Base-by-base conservation (phyloP, 129 eudicot genomes). In the Flaveria ramosissima region DNA sequence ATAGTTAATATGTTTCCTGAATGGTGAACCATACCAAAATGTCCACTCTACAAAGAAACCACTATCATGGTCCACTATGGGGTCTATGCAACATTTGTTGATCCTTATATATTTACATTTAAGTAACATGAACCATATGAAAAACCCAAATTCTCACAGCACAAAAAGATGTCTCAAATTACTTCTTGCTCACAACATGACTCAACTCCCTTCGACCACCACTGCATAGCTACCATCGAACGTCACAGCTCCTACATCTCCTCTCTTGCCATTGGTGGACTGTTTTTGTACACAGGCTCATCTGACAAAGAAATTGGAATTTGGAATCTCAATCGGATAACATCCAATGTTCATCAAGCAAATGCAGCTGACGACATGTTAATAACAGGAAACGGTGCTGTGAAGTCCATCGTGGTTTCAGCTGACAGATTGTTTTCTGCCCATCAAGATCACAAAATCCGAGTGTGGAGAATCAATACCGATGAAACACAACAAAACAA, bases 361-460 rank as follows among this genome's bases (percentile, higher is more conserved):
- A 45, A 71, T 45, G 63, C 55, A 41, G 64, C 75, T 7, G 75
- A 53, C 17, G 59, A 47, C 77, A 62, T 61, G 48, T 75, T 79
- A 63, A 80, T 76, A 17, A 47, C 84, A 45, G 88, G 90, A 67
- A 80, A 82, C 45, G 90, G 93, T 30, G 90, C 90, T 60, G 84
- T 88, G 41, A 88, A 88, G 82, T 88, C 88, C 7, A 79, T 88
- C 62, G 84, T 86, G 13, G 80, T 82, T 39, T 79, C 70, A n/a
- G 64, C 78, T 0, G 85, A 88, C 42, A 86, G 70, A 73, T 76
- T 88, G 63, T 84, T 76, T 75, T 86, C 88, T 62, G 90, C 90
- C 39, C 93, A 88, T 80, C 93, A 88, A 77, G 93, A 88, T 75
- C 85, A 86, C 63, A 86, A 79, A 62, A 88, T 88, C 68, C 86